Conservation (phyloP, 2,329 filamentous ascomycete genomes). For the Xylariaceae sp. region DNA sequence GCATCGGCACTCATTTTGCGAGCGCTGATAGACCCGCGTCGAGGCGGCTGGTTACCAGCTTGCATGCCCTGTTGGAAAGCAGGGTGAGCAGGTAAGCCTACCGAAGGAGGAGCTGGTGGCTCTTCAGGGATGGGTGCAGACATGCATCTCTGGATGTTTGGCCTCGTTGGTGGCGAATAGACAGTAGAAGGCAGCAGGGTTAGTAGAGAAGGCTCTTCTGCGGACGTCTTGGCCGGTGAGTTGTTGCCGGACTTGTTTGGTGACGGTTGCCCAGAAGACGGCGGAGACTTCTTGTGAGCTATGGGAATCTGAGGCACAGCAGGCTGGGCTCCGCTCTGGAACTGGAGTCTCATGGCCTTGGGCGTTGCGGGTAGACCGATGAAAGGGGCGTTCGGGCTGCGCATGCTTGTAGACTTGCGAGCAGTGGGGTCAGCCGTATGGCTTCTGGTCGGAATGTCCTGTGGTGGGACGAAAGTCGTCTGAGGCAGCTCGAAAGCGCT, state of each 20-base stretch:
- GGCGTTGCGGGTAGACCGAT: conserved; percentile 88
- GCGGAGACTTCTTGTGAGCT: conserved; percentile 44
- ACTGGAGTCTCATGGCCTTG: conserved; percentile 81
- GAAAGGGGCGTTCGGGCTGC: conserved; percentile 45
- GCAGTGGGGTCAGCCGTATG: conserved; percentile 60
- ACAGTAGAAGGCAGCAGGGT: conserved; percentile 58
- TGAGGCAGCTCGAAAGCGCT: conserved; percentile 43
- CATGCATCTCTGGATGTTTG: conserved; percentile 57
- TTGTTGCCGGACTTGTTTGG: conserved; percentile 31
- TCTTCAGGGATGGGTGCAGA: conserved; percentile 57
- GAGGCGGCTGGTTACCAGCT: conserved; percentile 24
- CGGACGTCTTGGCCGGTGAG: conserved; percentile 29
- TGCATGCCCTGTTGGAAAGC: conserved; percentile 36
- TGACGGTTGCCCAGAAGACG: conserved; percentile 36
- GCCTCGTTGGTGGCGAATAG: conserved; percentile 53
- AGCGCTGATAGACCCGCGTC: conserved; percentile 29
- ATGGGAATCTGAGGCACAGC: conserved; percentile 54
- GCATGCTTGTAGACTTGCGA: conserved; percentile 49
- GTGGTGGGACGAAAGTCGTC: conserved; percentile 38
- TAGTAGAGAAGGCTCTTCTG: conserved; percentile 30
- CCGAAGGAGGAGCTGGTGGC: conserved; percentile 33
- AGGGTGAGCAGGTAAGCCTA: conserved; percentile 39
- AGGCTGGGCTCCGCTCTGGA: conserved; percentile 55
- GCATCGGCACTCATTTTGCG: conserved; percentile 39
- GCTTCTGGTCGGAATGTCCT: conserved; percentile 54